Evolutionary conservation across 2,329 filamentous ascomycete genomes (phyloP), one percentile per base, ranked within the genome.

Genomic region (Pyrenophora teres): DNA sequence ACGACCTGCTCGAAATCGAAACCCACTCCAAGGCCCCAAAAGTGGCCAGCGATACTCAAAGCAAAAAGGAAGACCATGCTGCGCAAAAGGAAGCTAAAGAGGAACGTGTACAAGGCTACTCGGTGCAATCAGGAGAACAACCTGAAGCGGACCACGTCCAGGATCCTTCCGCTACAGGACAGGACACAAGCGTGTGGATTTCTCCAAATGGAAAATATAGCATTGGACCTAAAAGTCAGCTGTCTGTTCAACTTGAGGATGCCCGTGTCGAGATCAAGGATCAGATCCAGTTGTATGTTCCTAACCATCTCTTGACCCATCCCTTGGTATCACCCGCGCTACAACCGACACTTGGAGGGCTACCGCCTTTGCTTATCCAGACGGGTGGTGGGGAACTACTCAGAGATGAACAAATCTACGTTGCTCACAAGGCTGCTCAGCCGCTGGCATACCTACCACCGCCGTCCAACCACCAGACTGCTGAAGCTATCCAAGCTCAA

Each of bases 401-500:
- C 15, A 85, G 91, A 10, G 94, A 99, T 65, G 94, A 99, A 74
- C 94, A 97, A 69, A 90, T 97, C 45, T 97, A 96, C 59, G 68
- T 97, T 12, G 94, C 93, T 0, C 94, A 99, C 74, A 97, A 97
- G 74, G 92, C 90, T 36, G 92, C 94, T 10, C 86, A 95, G 59
- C 94, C 94, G 0, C 71, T 81, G 19, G 83, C 84, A 52, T 97
- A 96, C 64, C 83, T 88, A 0, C 89, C 90, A 2, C 68, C 68
- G 16, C 65, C 68, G 2, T 73, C 68, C 12, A 72, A 70, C 19
- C 65, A 68, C 36, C 67, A 70, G n/a, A 71, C 71, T 1, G 80
- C 83, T 0, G 81, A 88, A 32, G 78, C 79, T 0, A 80, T 84
- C 37, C 77, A 94, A 54, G 80, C 87, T 30, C 82, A 87, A 32